phyloP scores from a whole-genome alignment of 192 early-diverging fungal species.

The Chytriomyces confervae region DNA sequence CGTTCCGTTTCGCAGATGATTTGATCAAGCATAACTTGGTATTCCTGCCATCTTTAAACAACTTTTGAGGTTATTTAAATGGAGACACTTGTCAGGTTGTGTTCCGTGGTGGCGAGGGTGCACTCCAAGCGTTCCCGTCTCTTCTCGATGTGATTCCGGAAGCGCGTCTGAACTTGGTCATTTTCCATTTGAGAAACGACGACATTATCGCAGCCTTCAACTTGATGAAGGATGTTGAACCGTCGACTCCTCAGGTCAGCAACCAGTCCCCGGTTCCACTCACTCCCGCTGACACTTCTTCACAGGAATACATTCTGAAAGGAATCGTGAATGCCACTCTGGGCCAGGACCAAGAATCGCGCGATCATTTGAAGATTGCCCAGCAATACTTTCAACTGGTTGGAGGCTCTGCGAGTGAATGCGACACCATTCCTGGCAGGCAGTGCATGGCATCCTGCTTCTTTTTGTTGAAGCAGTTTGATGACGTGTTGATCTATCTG shows the following conservation, averaged over 20 bases:
- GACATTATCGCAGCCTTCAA: conserved; percentile 64
- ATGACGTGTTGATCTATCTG: conserved; percentile 67
- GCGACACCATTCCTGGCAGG: conserved; percentile 67
- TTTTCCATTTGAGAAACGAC: conserved; percentile 63
- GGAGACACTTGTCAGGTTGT: conserved; percentile 36
- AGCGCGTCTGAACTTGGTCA: conserved; percentile 65
- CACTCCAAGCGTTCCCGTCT: conserved; percentile 60
- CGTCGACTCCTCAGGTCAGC: conserved; percentile 59
- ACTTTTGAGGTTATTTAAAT: neutral
- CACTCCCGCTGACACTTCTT: conserved; percentile 4
- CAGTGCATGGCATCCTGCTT: conserved; percentile 71
- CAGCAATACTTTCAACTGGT: conserved; percentile 72
- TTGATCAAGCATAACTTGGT: conserved; percentile 54
- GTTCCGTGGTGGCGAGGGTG: conserved; percentile 63
- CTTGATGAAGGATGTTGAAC: conserved; percentile 70
- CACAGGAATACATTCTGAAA: conserved; percentile 67
- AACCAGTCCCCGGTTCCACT: neutral
- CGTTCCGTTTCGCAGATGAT: conserved; percentile 63
- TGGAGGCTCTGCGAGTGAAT: conserved; percentile 65
- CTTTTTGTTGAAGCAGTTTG: conserved; percentile 68
- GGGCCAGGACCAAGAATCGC: conserved; percentile 66
- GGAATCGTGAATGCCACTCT: conserved; percentile 66
- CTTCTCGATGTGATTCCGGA: conserved; percentile 67
- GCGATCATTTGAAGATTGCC: conserved; percentile 68
- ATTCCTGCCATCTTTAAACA: neutral